A percentile compares a stretch with the other conserved stretches of the same genome.
Evolutionary conservation across 352 stramenopile genomes (phyloP).

Genomic region (Globisporangium apiculatum): DNA sequence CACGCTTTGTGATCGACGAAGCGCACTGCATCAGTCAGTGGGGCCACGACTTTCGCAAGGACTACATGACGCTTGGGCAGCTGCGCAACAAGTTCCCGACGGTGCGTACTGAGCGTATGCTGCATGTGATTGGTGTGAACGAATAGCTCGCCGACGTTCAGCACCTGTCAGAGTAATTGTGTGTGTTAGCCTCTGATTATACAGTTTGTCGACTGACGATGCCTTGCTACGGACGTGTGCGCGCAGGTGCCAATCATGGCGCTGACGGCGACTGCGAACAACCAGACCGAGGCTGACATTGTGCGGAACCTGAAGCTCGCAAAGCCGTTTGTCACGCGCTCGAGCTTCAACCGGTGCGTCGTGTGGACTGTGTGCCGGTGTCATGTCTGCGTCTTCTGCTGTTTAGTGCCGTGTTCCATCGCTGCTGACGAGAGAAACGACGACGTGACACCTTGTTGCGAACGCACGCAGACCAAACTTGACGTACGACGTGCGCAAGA

Average conservation of each 20-base stretch:
- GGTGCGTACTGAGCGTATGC: slow-evolving; percentile 26
- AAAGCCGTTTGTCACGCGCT: slow-evolving; percentile 74
- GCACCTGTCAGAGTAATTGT: too few relatives aligned
- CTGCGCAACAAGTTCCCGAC: slow-evolving; percentile 91
- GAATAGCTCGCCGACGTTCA: background rate
- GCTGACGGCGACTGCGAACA: slow-evolving; percentile 82
- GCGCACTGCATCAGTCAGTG: slow-evolving; percentile 97
- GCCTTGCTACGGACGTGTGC: background rate
- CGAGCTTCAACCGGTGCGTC: slow-evolving; percentile 79
- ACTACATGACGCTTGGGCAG: slow-evolving; percentile 93
- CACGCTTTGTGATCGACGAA: slow-evolving; percentile 96
- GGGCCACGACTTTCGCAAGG: slow-evolving; percentile 99
- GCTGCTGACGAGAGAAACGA: too few relatives aligned
- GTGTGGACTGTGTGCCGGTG: too few relatives aligned
- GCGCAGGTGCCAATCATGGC: slow-evolving; percentile 82
- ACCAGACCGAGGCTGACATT: slow-evolving; percentile 78
- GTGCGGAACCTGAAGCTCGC: slow-evolving; percentile 65
- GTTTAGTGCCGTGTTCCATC: too few relatives aligned
- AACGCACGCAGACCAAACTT: slow-evolving; percentile 59
- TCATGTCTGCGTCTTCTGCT: too few relatives aligned
- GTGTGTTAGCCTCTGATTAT: too few relatives aligned
- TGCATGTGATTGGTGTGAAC: background rate
- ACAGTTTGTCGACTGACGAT: background rate
- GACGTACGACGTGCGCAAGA: slow-evolving; percentile 81
- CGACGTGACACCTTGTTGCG: background rate